Evolutionary conservation across 345 rosid species (phyloP).

Genomic region (Turnera subulata): DNA sequence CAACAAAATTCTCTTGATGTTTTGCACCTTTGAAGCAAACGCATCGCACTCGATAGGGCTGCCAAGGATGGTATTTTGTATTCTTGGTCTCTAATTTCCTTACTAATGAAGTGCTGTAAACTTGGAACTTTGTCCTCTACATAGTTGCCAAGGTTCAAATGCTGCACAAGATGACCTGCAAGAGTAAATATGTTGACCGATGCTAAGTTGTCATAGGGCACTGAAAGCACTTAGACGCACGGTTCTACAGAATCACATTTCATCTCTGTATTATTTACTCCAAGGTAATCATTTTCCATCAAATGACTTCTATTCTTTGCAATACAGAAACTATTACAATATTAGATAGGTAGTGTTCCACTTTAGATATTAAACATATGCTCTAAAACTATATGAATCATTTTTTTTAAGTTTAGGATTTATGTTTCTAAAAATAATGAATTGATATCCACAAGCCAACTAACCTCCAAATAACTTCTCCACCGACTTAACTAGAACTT

Average conservation of each 20-base stretch:
- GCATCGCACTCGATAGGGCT: constrained; percentile 76
- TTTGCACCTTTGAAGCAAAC: constrained; percentile 56
- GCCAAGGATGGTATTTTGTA: constrained; percentile 59
- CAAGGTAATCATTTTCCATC: background rate
- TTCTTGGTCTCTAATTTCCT: constrained; percentile 33
- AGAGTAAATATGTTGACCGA: background rate
- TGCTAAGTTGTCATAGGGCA: background rate
- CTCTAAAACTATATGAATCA: too few relatives aligned
- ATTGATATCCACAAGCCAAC: constrained; percentile 3
- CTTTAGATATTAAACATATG: too few relatives aligned
- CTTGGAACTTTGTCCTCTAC: constrained; percentile 61
- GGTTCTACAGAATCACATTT: background rate
- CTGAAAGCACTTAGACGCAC: background rate
- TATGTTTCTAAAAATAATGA: too few relatives aligned
- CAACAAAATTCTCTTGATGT: background rate
- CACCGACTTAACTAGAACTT: constrained; percentile 47
- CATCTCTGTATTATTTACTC: background rate
- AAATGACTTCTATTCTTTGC: too few relatives aligned
- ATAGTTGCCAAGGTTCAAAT: constrained; percentile 52
- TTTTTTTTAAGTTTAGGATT: too few relatives aligned
- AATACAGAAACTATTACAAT: too few relatives aligned
- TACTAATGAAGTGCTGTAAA: constrained; percentile 51
- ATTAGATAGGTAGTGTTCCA: too few relatives aligned
- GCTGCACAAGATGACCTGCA: constrained; percentile 50
- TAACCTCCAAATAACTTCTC: constrained; percentile 65